Percentiles rank a stretch among this genome's conserved stretches.
phyloP scores from a whole-genome alignment of 129 eudicot genomes.

The Erigeron canadensis region DNA sequence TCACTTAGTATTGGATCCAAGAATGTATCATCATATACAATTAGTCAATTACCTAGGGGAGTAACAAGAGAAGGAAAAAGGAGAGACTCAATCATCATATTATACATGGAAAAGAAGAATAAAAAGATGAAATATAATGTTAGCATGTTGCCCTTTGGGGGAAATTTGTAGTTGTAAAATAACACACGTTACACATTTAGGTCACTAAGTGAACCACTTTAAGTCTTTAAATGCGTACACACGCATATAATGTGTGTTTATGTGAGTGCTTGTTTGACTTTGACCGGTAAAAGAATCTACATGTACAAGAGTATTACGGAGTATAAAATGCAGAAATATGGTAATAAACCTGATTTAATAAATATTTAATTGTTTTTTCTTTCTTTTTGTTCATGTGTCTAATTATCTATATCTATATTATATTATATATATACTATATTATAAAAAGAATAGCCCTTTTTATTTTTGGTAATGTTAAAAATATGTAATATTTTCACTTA shows the following conservation, averaged over 20 bases:
- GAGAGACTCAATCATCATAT: conserved; percentile 9
- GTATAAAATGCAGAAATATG: neutral
- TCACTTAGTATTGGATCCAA: conserved; percentile 15
- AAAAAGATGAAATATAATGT: conserved; percentile 21
- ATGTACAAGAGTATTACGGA: too few species aligned
- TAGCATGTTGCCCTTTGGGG: conserved; percentile 25
- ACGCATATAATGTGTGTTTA: too few species aligned
- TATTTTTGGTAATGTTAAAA: too few species aligned
- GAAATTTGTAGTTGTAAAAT: neutral
- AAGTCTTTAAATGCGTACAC: too few species aligned
- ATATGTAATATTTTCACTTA: too few species aligned
- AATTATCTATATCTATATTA: too few species aligned
- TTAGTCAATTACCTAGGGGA: conserved; percentile 12
- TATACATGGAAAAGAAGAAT: conserved; percentile 21
- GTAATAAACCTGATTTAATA: too few species aligned
- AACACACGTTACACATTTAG: conserved; percentile 13
- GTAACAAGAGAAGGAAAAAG: conserved; percentile 26
- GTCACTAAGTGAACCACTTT: conserved; percentile 21
- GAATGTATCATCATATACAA: conserved; percentile 13
- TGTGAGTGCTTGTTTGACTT: too few species aligned
- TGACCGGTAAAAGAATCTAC: neutral
- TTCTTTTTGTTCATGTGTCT: too few species aligned
- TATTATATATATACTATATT: too few species aligned
- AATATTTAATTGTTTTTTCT: too few species aligned
- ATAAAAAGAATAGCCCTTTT: too few species aligned